Evolutionary conservation across 2,329 filamentous ascomycete genomes (phyloP), one percentile per base, ranked within the genome.

Genomic region (Nemania abortiva): DNA sequence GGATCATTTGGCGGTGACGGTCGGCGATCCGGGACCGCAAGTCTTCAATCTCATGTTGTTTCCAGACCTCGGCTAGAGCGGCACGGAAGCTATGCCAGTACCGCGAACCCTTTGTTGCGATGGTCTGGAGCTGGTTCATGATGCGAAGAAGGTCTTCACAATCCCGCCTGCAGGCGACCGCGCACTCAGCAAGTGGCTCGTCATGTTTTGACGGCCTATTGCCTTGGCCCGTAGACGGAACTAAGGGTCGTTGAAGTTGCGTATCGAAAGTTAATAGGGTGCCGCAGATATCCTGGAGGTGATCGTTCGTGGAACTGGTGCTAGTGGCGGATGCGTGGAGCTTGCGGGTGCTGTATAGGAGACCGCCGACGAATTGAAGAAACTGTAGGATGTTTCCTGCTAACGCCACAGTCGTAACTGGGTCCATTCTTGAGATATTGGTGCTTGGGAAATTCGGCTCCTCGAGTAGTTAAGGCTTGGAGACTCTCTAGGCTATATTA

Each of bases 91-190:
- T 64, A 29, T 27, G 50, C 61, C 61, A 64, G 11, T 64, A 64
- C 29, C 61, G 52, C 18, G 52, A 24, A 34, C 61, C 49, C 42
- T 49, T 64, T 10, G 37, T 50, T 64, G 52, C 61, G 24, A 37
- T 56, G n/a, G 61, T 29, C n/a, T 39, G 37, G 52, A 64, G 61
- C 42, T 50, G 6, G 52, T 64, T 64, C 37, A 57, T 49, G 39
- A 64, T 64, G 52, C 52, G 42, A 11, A 57, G 61, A 49, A 64
- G 61, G 42, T 57, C 61, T 57, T 64, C 61, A 50, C 61, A 64
- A 31, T 64, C 61, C 24, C 42, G 52, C 18, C 27, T 56, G 11
- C 61, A 64, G 18, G 53, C 61, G 42, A 52, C 42, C 18, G 61
- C 42, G 29, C 61, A 64, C 42, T 64, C 52, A 18, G 52, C 53